Percentiles rank a stretch among this genome's conserved stretches.
phyloP scores from a whole-genome alignment of 257 asterid genomes.

The Schizonepeta tenuifolia region DNA sequence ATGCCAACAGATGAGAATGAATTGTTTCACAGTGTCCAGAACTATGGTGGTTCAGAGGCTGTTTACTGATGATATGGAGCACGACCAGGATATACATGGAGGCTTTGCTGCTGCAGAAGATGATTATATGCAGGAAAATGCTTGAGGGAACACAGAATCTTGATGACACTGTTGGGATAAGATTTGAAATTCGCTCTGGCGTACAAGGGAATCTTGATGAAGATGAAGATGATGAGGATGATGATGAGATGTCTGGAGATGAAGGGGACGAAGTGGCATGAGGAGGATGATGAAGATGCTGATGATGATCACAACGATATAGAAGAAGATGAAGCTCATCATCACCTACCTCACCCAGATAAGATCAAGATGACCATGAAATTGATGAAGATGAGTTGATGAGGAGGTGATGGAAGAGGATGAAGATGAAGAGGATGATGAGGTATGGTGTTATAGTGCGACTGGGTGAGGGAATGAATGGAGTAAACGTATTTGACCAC shows the following conservation, averaged over 20 bases:
- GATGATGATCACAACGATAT: constrained; percentile 84
- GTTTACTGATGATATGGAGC: constrained; percentile 96
- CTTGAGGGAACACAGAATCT: constrained; percentile 65
- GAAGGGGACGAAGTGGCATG: constrained; percentile 90
- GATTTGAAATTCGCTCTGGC: constrained; percentile 79
- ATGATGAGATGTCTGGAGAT: constrained; percentile 90
- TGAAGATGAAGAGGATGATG: constrained; percentile 95
- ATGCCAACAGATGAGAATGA: constrained; percentile 55
- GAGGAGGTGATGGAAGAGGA: constrained; percentile 97
- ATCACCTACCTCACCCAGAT: constrained; percentile 86
- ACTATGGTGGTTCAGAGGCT: constrained; percentile 82
- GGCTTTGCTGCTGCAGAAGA: constrained; percentile 75
- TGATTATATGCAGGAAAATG: constrained; percentile 90
- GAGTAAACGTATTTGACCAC: constrained; percentile 88
- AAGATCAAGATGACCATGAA: constrained; percentile 96
- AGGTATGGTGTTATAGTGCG: constrained; percentile 92
- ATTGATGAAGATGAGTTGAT: constrained; percentile 93
- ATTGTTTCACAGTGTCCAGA: constrained; percentile 51
- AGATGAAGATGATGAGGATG: constrained; percentile 67
- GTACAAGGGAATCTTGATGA: constrained; percentile 78
- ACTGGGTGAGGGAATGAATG: constrained; percentile 97
- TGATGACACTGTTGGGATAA: constrained; percentile 69
- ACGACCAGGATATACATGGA: constrained; percentile 89
- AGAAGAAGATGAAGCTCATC: constrained; percentile 94
- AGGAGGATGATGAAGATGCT: constrained; percentile 82